Percentiles rank a stretch among this genome's conserved stretches.
Conservation (phyloP, 2,329 filamentous ascomycete genomes). For the Tolypocladium sp. region DNA sequence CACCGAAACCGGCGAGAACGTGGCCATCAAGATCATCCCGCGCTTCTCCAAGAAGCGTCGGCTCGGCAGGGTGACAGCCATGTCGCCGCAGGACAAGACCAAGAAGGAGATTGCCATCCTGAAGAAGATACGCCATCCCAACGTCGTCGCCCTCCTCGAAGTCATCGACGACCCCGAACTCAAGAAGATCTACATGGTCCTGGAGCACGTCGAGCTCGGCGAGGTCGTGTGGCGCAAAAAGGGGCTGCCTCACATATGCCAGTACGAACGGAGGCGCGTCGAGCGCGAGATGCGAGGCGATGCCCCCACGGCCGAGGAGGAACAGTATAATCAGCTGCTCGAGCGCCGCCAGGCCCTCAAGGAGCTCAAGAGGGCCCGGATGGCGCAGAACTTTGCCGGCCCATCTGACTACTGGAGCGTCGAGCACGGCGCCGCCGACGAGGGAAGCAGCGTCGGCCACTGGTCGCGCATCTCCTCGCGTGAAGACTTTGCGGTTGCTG, state of each 20-base stretch:
- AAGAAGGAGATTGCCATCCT: constrained; percentile 96
- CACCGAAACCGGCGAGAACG: constrained; percentile 63
- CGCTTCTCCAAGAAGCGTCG: constrained; percentile 89
- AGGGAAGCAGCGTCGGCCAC: constrained; percentile 29
- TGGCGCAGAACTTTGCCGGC: constrained; percentile 38
- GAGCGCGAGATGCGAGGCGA: constrained; percentile 61
- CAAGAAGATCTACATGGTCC: constrained; percentile 96
- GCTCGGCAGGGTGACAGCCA: constrained; percentile 69
- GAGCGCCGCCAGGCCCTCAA: constrained; percentile 50
- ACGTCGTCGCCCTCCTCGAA: constrained; percentile 89
- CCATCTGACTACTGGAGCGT: constrained; percentile 71
- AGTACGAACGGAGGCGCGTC: constrained; percentile 72
- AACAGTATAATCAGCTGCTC: constrained; percentile 49
- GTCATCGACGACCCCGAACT: constrained; percentile 95
- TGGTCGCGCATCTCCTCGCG: constrained; percentile 33
- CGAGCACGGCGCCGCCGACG: constrained; percentile 60
- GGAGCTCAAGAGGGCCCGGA: constrained; percentile 46
- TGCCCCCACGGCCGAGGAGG: constrained; percentile 48
- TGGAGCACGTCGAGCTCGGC: constrained; percentile 89
- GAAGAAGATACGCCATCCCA: constrained; percentile 96
- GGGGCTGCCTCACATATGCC: constrained; percentile 72
- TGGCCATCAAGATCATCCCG: constrained; percentile 98
- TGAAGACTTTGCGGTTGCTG: constrained; percentile 28
- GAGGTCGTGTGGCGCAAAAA: constrained; percentile 93
- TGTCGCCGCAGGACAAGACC: constrained; percentile 64